These are phyloP conservation scores for Cicer yamashitae DNA, from an alignment of 306 rosid species.

Conservation along the genomic window DNA sequence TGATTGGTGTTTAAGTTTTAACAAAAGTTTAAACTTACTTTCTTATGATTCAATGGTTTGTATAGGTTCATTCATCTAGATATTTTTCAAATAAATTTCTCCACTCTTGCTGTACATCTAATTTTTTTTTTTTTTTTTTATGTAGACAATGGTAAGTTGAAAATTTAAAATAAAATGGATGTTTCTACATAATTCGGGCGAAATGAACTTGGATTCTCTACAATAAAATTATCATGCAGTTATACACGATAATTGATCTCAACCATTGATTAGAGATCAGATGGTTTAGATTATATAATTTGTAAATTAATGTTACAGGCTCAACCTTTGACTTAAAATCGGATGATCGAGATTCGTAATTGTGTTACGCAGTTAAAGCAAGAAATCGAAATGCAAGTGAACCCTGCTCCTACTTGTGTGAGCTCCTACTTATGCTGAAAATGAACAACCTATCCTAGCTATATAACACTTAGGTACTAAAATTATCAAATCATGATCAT, in stretches of 20 bases:
- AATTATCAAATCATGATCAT: slow-evolving; percentile 18
- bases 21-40: not conserved
- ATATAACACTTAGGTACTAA: slow-evolving; percentile 33
- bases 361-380: too few species aligned
- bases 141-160: slow-evolving; percentile 1
- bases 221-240: too few species aligned
- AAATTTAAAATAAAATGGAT: slow-evolving; percentile 33
- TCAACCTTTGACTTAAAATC: too few species aligned
- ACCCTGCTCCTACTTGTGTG: not conserved
- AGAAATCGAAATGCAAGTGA: too few species aligned
- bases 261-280: too few species aligned
- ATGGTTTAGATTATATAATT: too few species aligned
- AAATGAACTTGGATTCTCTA: too few species aligned
- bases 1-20: not conserved
- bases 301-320: too few species aligned
- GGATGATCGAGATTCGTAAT: too few species aligned
- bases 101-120: slow-evolving; percentile 27
- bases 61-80: not conserved
- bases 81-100: not conserved
- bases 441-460: slow-evolving; percentile 33
- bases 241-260: too few species aligned
- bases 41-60: too few species aligned
- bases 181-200: not conserved
- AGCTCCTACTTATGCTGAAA: slow-evolving; percentile 36
- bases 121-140: slow-evolving; percentile 24